These are phyloP conservation scores for Vitis vinifera DNA, from an alignment of 164 flowering plant species.

Conservation along the genomic window ASM3070453v1 NC_081808.1:2779501-2780000, in stretches of 20 bases:
- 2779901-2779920: conserved; percentile 12
- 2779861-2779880: conserved; percentile 3
- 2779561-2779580: too few species aligned
- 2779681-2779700: conserved; percentile 29
- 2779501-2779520: too few species aligned
- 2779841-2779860: conserved; percentile 20
- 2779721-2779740: conserved; percentile 20
- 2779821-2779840: conserved; percentile 29
- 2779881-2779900: conserved; percentile 9
- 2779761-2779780: conserved; percentile 29
- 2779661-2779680: conserved; percentile 16
- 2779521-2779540: too few species aligned
- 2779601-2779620: too few species aligned
- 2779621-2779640: too few species aligned
- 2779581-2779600: too few species aligned
- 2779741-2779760: conserved; percentile 33
- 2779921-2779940: conserved; percentile 5
- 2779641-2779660: background rate
- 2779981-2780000: background rate
- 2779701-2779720: conserved; percentile 3
- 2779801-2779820: conserved; percentile 19
- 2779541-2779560: too few species aligned
- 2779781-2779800: conserved; percentile 15
- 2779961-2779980: background rate
- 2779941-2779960: background rate